Evolutionary conservation across 2,329 filamentous ascomycete species (phyloP).

Genomic region (Claviceps monticola): DNA sequence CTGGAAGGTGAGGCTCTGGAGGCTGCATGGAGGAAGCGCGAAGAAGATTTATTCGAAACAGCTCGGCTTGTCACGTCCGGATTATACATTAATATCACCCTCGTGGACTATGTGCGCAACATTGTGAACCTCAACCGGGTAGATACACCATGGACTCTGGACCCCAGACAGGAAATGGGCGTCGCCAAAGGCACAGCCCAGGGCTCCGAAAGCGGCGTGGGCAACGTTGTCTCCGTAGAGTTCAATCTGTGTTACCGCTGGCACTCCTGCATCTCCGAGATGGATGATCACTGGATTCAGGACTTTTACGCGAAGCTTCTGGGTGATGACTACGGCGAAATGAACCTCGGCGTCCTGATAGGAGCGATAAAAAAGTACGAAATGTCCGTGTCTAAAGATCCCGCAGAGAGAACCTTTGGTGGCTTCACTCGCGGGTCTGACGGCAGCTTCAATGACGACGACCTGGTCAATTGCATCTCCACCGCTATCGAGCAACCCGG

Average conservation of each 20-base stretch:
- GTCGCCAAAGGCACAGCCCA: constrained; percentile 36
- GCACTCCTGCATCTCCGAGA: constrained; percentile 61
- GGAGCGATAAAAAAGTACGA: constrained; percentile 51
- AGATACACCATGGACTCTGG: constrained; percentile 69
- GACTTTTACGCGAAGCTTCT: constrained; percentile 52
- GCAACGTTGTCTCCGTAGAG: constrained; percentile 74
- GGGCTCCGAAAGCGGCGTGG: constrained; percentile 55
- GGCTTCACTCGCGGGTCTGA: constrained; percentile 49
- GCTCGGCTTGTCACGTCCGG: constrained; percentile 61
- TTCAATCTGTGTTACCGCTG: constrained; percentile 83
- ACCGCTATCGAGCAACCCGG: constrained; percentile 65
- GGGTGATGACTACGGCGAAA: constrained; percentile 34
- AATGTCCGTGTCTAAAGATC: constrained; percentile 46
- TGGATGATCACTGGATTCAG: constrained; percentile 71
- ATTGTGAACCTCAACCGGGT: constrained; percentile 46
- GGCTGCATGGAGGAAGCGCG: constrained; percentile 51
- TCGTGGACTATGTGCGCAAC: constrained; percentile 67
- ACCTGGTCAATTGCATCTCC: constrained; percentile 56
- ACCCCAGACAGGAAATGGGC: constrained; percentile 58
- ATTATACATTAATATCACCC: constrained; percentile 65
- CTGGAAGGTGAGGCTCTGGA: constrained; percentile 34
- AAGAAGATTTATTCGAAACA: constrained; percentile 69
- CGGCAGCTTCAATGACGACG: constrained; percentile 61
- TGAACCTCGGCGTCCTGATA: constrained; percentile 48
- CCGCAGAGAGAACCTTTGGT: constrained; percentile 53